These are phyloP conservation scores for Podosphaera xanthii DNA, from an alignment of 2,329 filamentous ascomycete genomes.

Conservation along the genomic window DNA sequence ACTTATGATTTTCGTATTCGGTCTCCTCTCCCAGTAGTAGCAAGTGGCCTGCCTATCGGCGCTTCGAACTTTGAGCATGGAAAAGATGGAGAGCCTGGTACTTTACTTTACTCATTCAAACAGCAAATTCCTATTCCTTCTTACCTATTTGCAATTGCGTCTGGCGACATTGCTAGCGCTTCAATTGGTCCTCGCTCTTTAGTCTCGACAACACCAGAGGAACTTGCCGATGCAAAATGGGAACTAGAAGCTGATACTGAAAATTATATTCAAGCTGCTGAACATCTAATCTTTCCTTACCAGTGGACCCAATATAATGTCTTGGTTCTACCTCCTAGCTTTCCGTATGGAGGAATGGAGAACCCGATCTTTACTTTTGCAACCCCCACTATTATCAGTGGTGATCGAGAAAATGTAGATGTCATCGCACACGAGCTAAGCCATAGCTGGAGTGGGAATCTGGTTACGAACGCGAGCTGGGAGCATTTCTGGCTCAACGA, in stretches of 20 bases:
- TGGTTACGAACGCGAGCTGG: constrained; percentile 59
- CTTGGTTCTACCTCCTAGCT: constrained; percentile 69
- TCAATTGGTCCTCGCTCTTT: constrained; percentile 65
- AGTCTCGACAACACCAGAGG: constrained; percentile 73
- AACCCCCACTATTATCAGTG: constrained; percentile 81
- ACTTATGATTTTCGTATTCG: constrained; percentile 76
- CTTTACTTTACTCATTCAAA: constrained; percentile 57
- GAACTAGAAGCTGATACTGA: constrained; percentile 83
- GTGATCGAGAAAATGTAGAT: constrained; percentile 76
- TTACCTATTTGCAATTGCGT: constrained; percentile 84
- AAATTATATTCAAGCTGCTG: constrained; percentile 71
- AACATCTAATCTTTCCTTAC: constrained; percentile 66
- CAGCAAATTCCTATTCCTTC: constrained; percentile 83
- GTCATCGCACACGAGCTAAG: constrained; percentile 76
- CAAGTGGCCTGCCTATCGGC: constrained; percentile 49
- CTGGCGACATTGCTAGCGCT: constrained; percentile 66
- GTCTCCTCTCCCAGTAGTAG: constrained; percentile 73
- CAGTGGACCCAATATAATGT: constrained; percentile 92
- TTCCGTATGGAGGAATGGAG: constrained; percentile 79
- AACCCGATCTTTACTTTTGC: constrained; percentile 91
- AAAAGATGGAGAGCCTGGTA: constrained; percentile 27
- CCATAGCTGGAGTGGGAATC: constrained; percentile 72
- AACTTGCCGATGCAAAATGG: constrained; percentile 64
- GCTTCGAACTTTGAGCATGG: constrained; percentile 26
- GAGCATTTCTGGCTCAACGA: constrained; percentile 58